Base-by-base conservation (phyloP, 331 rosid species). In the Rhamnella rubrinervis region DNA sequence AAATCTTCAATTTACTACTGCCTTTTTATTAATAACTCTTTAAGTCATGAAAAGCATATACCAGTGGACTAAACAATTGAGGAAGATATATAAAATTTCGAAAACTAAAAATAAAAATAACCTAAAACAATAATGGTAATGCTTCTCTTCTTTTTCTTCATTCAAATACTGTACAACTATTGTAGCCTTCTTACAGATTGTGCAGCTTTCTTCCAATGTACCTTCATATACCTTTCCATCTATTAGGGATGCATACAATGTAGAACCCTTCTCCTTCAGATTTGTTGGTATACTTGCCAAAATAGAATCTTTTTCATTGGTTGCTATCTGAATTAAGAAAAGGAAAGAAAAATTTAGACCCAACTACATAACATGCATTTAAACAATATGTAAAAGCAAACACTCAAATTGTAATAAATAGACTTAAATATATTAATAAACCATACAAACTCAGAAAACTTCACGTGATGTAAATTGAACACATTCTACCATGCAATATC, bases 271-370 rank as follows among this genome's bases (percentile, higher is more conserved):
- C 76, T 87, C 91, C 82, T 77, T 88, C 80, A 78, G 80, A 51
- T 88, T 88, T 16, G 69, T 70, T 62, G 96, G 98, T 75, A 88
- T 52, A 80, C 95, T 85, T 4, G 84, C 86, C 78, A 93, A 71
- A 82, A 93, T 88, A 60, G 85, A 74, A 75, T 88, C 89, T 73
- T 88, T 93, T 75, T 93, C 92, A 67, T 88, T 92, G 25, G 80
- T 72, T 11, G 88, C 96, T 37, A 82, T 86, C 98, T 93, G 73
- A 60, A 71, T 40, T 61, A 14, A 59, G 66, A 80, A 73, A 66
- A 49, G 6, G 66, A 68, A 9, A 17, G 20, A 19, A 53, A 23
- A 69, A 6, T 44, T 44, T 11, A 14, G 14, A 44, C 49, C 14
- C 49, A 44, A 40, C 46, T 8, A 40, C 46, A 40, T 40, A 40